Evolutionary conservation across 2,329 filamentous ascomycete species (phyloP).

Genomic region (Alternaria viburni): DNA sequence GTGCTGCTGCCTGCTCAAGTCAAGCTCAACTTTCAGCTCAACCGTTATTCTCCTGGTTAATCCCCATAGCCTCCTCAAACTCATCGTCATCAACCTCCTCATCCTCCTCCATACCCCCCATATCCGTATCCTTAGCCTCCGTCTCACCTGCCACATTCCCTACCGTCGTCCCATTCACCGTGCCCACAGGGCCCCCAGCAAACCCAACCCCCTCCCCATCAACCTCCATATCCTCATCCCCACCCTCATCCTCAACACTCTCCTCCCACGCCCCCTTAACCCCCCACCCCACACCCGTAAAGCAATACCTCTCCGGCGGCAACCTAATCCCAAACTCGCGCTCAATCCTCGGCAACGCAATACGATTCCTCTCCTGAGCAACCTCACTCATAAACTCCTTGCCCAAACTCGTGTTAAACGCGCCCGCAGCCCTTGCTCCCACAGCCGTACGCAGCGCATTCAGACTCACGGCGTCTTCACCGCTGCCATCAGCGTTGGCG

Average conservation of each 20-base stretch:
- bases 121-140: constrained; percentile 32
- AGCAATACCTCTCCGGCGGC: constrained; percentile 65
- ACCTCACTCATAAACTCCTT: constrained; percentile 81
- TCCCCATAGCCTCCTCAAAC: constrained; percentile 51
- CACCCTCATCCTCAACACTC: constrained; percentile 67
- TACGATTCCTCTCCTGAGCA: constrained; percentile 58
- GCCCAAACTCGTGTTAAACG: constrained; percentile 66
- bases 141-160: constrained; percentile 15
- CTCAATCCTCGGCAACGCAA: constrained; percentile 53
- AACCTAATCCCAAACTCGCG: constrained; percentile 64
- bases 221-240: constrained; percentile 70
- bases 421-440: constrained; percentile 69
- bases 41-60: neutral
- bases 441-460: constrained; percentile 77
- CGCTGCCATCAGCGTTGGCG: constrained; percentile 20
- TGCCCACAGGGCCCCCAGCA: constrained; percentile 33
- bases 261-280: constrained; percentile 64
- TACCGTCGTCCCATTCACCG: constrained; percentile 24
- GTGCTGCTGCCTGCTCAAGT: too few relatives aligned
- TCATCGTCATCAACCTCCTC: constrained; percentile 52
- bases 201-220: constrained; percentile 3
- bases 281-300: constrained; percentile 45
- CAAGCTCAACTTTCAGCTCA: neutral
- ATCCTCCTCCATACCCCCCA: constrained; percentile 45
- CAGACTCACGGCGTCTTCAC: constrained; percentile 63